Evolutionary conservation across 2,329 filamentous ascomycete species (phyloP).

Genomic region (Pseudocercospora musae): DNA sequence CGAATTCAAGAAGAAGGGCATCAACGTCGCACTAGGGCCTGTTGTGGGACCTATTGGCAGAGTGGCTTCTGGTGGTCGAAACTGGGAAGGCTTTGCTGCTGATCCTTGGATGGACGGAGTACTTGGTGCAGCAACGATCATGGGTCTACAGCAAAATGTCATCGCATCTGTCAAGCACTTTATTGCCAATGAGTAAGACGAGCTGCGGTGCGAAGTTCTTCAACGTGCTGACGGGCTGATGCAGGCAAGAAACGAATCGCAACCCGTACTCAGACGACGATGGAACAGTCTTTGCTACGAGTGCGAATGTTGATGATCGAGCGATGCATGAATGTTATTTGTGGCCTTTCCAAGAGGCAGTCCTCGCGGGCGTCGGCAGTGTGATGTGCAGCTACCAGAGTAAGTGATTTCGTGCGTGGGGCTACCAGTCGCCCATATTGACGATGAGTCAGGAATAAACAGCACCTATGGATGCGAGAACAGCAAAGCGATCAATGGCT

Average conservation of each 20-base stretch:
- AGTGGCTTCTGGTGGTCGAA: conserved; percentile 65
- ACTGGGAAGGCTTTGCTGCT: conserved; percentile 70
- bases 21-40: conserved; percentile 67
- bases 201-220: background rate
- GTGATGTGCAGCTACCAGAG: conserved; percentile 39
- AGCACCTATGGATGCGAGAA: conserved; percentile 63
- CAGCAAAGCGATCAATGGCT: conserved; percentile 63
- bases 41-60: conserved; percentile 66
- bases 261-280: conserved; percentile 35
- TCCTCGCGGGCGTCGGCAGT: conserved; percentile 47
- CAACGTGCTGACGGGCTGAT: background rate
- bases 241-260: conserved; percentile 55
- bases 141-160: conserved; percentile 57
- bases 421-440: conserved; percentile 23
- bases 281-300: conserved; percentile 29
- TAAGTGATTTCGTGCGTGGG: background rate
- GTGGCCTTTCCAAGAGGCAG: conserved; percentile 52
- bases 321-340: conserved; percentile 68
- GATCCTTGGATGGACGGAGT: conserved; percentile 63
- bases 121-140: conserved; percentile 50
- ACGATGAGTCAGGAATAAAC: conserved; percentile 26
- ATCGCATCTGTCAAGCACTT: conserved; percentile 59
- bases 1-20: conserved; percentile 52
- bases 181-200: conserved; percentile 44
- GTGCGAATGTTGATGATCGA: conserved; percentile 59